Percentiles rank a stretch among this genome's conserved stretches.
These are phyloP conservation scores for Ramaria sp. DNA, from an alignment of 768 basidiomycete genomes.

Conservation along the genomic window DNA sequence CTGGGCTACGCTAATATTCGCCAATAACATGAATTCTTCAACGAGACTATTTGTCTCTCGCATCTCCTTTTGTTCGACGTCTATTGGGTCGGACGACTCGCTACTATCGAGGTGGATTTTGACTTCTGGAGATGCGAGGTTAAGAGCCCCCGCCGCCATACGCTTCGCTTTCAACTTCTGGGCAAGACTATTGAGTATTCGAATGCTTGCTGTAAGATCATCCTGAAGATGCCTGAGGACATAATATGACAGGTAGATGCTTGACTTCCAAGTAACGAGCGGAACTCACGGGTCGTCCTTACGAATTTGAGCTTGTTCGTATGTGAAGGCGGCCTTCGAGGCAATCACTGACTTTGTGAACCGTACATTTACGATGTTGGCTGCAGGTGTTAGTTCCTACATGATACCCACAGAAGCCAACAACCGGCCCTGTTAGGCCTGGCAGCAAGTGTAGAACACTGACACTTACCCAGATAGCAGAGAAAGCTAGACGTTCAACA, in stretches of 20 bases:
- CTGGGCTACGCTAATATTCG: slow-evolving; percentile 86
- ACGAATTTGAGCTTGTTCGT: slow-evolving; percentile 88
- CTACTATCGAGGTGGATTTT: slow-evolving; percentile 91
- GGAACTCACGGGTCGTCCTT: slow-evolving; percentile 77
- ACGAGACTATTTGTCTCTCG: slow-evolving; percentile 93
- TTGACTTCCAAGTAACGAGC: not conserved
- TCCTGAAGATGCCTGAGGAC: slow-evolving; percentile 58
- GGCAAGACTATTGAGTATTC: slow-evolving; percentile 81
- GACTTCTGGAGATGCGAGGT: slow-evolving; percentile 96
- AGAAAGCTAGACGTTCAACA: slow-evolving; percentile 92
- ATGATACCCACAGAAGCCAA: slow-evolving; percentile 1
- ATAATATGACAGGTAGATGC: not conserved
- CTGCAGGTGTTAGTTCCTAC: slow-evolving; percentile 83
- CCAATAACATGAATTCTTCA: slow-evolving; percentile 98
- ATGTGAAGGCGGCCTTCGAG: slow-evolving; percentile 93
- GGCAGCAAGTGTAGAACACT: not conserved
- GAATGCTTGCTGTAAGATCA: slow-evolving; percentile 73
- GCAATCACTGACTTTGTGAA: slow-evolving; percentile 97
- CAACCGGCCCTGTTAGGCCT: not conserved
- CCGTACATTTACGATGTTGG: slow-evolving; percentile 80
- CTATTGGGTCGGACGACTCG: slow-evolving; percentile 91
- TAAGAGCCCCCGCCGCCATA: slow-evolving; percentile 95
- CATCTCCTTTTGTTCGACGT: slow-evolving; percentile 91
- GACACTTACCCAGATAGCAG: slow-evolving; percentile 77
- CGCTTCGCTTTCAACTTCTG: slow-evolving; percentile 73